Base-by-base conservation (phyloP, 352 stramenopile genomes). In the Phytopythium sindhum region DNA sequence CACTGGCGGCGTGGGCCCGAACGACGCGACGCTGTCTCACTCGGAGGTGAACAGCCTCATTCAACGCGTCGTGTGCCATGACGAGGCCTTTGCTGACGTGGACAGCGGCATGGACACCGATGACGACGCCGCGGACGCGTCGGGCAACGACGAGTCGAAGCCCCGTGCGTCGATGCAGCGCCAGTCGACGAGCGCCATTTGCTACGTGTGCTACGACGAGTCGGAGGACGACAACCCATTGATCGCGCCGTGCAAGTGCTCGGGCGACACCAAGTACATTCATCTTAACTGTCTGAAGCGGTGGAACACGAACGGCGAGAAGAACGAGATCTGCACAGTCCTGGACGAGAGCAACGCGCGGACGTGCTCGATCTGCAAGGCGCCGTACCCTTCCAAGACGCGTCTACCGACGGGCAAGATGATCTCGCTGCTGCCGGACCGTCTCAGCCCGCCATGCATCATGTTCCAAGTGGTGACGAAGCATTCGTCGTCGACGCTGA, bases 271-370 rank as follows among this genome's bases (percentile, higher is more conserved):
- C 42, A 96, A 97, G 69, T 98, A 98, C 81, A 97, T 98, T 23
- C 95, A 98, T 60, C 79, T 98, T 11, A 96, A 98, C 67, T 98
- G 95, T 66, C 81, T 98, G 31, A 95, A 97, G 60, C 95, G 96
- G 53, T 98, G 93, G 92, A 97, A 98, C 75, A 95, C 84, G 19
- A 95, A 95, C 64, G 84, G 84, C 19, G 86, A 95, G 65, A 93
- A 93, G 75, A 93, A 95, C 54, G 84, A 95, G 66, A 93, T 95
- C 68, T 95, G 86, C 60, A 90, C 86, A 4, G 86, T 95, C 21
- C 62, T 93, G 35, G 84, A 95, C 61, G 84, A 93, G 64, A 89
- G 77, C 65, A 91, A 93, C 67, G 84, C 84, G 39, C 84, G 84
- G 61, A 93, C 83, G 28, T 95, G 86, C 69, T 91, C 81, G 21